Conservation (phyloP, 371 early-diverging fungal species). For the Circinella minor region DNA sequence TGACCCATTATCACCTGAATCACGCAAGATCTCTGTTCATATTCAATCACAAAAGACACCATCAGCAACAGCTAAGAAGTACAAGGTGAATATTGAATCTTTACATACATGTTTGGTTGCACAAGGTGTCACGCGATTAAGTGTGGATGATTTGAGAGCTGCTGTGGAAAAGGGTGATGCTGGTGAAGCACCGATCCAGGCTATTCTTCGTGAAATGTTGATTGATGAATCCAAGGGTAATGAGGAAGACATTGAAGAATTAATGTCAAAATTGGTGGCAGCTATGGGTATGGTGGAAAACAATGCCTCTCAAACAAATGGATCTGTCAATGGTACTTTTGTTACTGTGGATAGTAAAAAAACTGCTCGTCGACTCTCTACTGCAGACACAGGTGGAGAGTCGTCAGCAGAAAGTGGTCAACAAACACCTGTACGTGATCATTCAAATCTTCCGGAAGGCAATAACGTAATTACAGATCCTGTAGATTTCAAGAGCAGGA, state of each 20-base stretch:
- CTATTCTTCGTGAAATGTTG: slow-evolving; percentile 42
- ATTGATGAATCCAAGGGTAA: slow-evolving; percentile 53
- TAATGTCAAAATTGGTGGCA: slow-evolving; percentile 44
- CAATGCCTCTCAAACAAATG: slow-evolving; percentile 3
- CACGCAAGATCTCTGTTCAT: slow-evolving; percentile 74
- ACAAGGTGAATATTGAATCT: slow-evolving; percentile 57
- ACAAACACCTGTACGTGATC: slow-evolving; percentile 23
- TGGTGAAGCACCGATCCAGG: slow-evolving; percentile 44
- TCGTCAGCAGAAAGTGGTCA: slow-evolving; percentile 23
- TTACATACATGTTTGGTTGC: slow-evolving; percentile 34
- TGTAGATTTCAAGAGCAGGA: slow-evolving; percentile 58
- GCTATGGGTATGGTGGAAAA: slow-evolving; percentile 45
- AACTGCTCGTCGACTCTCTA: slow-evolving; percentile 49
- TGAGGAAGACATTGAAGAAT: slow-evolving; percentile 42
- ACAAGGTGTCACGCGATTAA: slow-evolving; percentile 32
- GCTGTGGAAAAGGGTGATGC: slow-evolving; percentile 53
- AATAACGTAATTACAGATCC: slow-evolving; percentile 52
- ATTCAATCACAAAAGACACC: slow-evolving; percentile 64
- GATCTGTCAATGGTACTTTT: slow-evolving; percentile 38
- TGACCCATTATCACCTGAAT: slow-evolving; percentile 53
- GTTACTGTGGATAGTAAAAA: slow-evolving; percentile 50
- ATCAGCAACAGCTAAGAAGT: slow-evolving; percentile 25
- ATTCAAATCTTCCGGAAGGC: slow-evolving; percentile 38
- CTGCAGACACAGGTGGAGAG: slow-evolving; percentile 22
- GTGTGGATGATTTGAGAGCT: slow-evolving; percentile 47